Percentiles rank a stretch among this genome's conserved stretches.
Evolutionary conservation across 2,329 filamentous ascomycete species (phyloP).

Genomic region (Coniochaeta sp.): DNA sequence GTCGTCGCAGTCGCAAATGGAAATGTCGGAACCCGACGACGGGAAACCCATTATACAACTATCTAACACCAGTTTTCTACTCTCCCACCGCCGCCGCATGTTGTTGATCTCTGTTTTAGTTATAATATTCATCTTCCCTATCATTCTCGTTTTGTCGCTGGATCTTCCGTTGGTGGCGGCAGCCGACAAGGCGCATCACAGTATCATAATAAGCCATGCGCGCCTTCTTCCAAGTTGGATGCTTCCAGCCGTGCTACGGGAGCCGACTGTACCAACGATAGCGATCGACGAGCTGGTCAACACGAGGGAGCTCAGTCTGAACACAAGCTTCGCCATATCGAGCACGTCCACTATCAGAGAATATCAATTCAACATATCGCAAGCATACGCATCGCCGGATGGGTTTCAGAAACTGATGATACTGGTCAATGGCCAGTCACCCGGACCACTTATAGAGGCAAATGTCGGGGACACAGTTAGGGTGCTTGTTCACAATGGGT

Average conservation of each 20-base stretch:
- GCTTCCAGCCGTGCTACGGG: not conserved
- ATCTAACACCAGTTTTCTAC: not conserved
- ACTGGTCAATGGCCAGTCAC: constrained; percentile 31
- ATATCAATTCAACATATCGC: constrained; percentile 24
- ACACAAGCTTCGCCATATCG: constrained; percentile 11
- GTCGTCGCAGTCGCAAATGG: not conserved
- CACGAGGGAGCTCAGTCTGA: constrained; percentile 15
- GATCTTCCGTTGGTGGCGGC: not conserved
- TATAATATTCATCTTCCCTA: not conserved
- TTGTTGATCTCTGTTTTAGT: not conserved
- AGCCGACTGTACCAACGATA: not conserved
- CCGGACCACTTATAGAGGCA: constrained; percentile 36
- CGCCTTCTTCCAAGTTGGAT: not conserved
- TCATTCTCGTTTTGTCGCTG: not conserved
- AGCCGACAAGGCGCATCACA: not conserved
- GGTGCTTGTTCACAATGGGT: constrained; percentile 27
- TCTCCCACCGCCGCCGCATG: not conserved
- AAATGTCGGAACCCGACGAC: not conserved
- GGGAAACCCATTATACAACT: not conserved
- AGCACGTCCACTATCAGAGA: constrained; percentile 15
- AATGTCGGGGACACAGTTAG: constrained; percentile 33
- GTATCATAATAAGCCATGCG: not conserved
- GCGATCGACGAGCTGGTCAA: constrained; percentile 18
- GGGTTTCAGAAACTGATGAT: constrained; percentile 29
- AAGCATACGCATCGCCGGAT: constrained; percentile 23